Evolutionary conservation across 1,284 basidiomycete genomes (phyloP).

Genomic region (Paramarasmius palmivorus): DNA sequence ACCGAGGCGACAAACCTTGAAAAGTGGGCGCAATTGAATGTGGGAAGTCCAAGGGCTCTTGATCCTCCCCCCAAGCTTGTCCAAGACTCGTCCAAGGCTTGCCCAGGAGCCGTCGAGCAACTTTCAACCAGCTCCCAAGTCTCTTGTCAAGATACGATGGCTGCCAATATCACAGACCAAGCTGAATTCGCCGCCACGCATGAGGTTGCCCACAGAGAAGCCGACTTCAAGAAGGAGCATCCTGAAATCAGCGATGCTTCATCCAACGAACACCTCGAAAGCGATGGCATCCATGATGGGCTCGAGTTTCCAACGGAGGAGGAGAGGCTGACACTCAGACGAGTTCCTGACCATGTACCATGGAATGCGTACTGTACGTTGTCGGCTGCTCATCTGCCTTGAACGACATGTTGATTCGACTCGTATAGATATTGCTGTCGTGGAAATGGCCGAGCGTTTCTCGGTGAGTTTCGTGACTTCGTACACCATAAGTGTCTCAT

Average conservation of each 20-base stretch:
- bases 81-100: slow-evolving; percentile 1
- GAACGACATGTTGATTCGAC: no score
- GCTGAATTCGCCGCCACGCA: slow-evolving; percentile 1
- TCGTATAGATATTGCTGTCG: slow-evolving; percentile 5
- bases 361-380: slow-evolving; percentile 29
- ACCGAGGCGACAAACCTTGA: background rate
- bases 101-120: background rate
- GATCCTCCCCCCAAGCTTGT: background rate
- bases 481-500: no score
- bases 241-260: background rate
- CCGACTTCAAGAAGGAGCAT: slow-evolving; percentile 3
- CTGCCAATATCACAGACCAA: background rate
- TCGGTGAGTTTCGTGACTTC: background rate
- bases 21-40: background rate
- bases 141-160: background rate
- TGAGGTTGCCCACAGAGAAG: slow-evolving; percentile 1
- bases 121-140: background rate
- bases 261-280: background rate
- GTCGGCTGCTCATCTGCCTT: background rate
- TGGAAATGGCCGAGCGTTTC: slow-evolving; percentile 12
- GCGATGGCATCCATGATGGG: slow-evolving; percentile 36
- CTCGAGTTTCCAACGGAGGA: slow-evolving; percentile 55
- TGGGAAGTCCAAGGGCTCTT: background rate
- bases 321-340: slow-evolving; percentile 46
- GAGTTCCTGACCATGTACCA: slow-evolving; percentile 48